These are phyloP conservation scores for Gossypium rotundifolium DNA, from an alignment of 345 rosid species.

Conservation along the genomic window DNA sequence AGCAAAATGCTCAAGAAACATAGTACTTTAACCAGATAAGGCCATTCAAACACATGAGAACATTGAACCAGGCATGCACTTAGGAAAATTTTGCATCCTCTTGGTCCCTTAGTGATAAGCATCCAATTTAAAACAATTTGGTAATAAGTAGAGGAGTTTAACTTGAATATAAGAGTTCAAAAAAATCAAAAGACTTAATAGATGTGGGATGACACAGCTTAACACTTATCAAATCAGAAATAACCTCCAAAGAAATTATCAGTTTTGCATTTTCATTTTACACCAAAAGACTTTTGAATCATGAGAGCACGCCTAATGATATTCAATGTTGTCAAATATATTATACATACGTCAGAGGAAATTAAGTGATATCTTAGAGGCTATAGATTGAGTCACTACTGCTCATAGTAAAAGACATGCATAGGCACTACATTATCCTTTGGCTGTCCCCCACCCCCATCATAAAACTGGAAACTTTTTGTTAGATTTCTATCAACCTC, in stretches of 20 bases:
- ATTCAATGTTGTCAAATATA: not conserved
- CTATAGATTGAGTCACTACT: too few relatives aligned
- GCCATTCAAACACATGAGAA: not conserved
- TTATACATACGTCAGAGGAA: not conserved
- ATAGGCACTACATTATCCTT: too few relatives aligned
- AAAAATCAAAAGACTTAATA: not conserved
- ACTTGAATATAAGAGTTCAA: not conserved
- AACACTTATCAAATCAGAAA: too few relatives aligned
- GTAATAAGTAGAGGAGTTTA: not conserved
- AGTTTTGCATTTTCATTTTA: not conserved
- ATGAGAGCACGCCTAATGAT: not conserved
- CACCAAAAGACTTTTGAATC: not conserved
- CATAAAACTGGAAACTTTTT: too few relatives aligned
- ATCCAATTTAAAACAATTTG: not conserved
- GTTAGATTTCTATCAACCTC: too few relatives aligned
- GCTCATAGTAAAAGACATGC: too few relatives aligned
- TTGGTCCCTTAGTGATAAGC: not conserved
- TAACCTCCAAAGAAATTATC: not conserved
- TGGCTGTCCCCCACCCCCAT: too few relatives aligned
- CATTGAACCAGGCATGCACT: not conserved
- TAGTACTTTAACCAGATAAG: not conserved
- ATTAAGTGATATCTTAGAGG: too few relatives aligned
- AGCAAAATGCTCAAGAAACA: not conserved
- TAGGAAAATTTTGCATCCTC: not conserved
- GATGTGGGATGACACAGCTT: not conserved